These are phyloP conservation scores for Blastobotrys attinorum DNA, from an alignment of 805 yeast species.

Conservation along the genomic window DNA sequence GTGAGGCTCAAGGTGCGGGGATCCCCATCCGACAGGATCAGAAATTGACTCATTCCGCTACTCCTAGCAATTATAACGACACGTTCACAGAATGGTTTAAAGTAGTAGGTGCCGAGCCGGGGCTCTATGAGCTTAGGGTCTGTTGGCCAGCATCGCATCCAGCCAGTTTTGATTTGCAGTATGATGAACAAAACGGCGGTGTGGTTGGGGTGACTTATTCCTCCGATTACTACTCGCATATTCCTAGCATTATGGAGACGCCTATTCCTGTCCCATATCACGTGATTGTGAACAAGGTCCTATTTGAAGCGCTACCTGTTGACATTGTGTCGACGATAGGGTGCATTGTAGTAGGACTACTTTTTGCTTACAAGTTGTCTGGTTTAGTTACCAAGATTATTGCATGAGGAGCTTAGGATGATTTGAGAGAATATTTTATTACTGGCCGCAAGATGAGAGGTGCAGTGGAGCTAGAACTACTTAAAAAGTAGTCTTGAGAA, in stretches of 20 bases:
- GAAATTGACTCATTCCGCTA: neutral
- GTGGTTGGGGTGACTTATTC: slow-evolving; percentile 8
- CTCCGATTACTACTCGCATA: slow-evolving; percentile 12
- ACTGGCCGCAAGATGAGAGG: no score
- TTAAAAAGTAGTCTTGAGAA: no score
- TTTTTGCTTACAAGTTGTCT: slow-evolving; percentile 3
- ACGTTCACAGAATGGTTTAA: neutral
- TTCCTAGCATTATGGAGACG: slow-evolving; percentile 8
- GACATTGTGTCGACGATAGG: slow-evolving; percentile 13
- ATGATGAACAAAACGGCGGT: slow-evolving; percentile 12
- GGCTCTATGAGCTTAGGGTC: slow-evolving; percentile 23
- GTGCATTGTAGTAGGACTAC: slow-evolving; percentile 6
- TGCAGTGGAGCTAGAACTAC: no score
- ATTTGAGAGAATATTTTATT: no score
- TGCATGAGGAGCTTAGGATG: no score
- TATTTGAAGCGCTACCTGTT: slow-evolving; percentile 9
- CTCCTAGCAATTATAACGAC: neutral
- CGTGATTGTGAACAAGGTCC: slow-evolving; percentile 12
- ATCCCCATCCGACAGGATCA: neutral
- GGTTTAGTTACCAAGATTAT: no score
- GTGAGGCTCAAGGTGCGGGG: neutral
- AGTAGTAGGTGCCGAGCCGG: neutral
- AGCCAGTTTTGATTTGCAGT: slow-evolving; percentile 19
- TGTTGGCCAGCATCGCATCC: slow-evolving; percentile 32
- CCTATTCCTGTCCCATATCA: slow-evolving; percentile 13